Evolutionary conservation across 1,284 basidiomycete species (phyloP), one percentile per base, ranked within the genome.

Genomic region (Irpex sp.): DNA sequence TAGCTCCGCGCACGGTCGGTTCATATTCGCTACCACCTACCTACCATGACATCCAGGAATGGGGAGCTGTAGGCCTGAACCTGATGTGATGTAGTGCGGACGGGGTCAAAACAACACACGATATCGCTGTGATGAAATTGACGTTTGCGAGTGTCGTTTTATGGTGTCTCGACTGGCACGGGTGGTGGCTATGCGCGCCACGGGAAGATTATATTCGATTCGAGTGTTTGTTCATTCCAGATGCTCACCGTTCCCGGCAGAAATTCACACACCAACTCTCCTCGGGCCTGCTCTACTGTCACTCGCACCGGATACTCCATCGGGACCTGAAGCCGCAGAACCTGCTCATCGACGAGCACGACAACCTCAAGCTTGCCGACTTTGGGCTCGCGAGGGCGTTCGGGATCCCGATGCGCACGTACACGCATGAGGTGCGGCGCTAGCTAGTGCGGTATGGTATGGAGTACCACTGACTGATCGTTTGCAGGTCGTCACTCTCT

Each of bases 281-380:
- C 63, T 85, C 92, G 63, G 97, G 97, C 35, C 87, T 98, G 58
- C 84, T 93, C 63, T 98, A 96, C 77, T 97, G 97, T 75, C 97
- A 99, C 74, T 92, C 95, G 15, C 95, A 98, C 74, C 88, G 97
- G 43, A 97, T 99, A 68, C 84, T 99, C n/a, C 97, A 99, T 72
- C 90, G 97, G 55, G 97, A 99, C 76, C 83, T 99, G 67, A 99
- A 99, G 77, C 97, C 97, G 0, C 97, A 99, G 78, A 99, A 99
- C 77, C 78, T 99, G 65, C 84, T 99, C 63, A 98, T 99, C 73
- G 93, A 97, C 80, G 90, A 89, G 69, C 79, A 88, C 59, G 88
- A 94, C 67, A 95, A 97, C 71, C 83, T 98, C 65, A 98, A 98
- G 78, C 86, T 99, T 47, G 97, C 94, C 21, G 97, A 99, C 78